Conservation (phyloP, 2,329 filamentous ascomycete species). For the Aspergillus pseudoterreus region DNA sequence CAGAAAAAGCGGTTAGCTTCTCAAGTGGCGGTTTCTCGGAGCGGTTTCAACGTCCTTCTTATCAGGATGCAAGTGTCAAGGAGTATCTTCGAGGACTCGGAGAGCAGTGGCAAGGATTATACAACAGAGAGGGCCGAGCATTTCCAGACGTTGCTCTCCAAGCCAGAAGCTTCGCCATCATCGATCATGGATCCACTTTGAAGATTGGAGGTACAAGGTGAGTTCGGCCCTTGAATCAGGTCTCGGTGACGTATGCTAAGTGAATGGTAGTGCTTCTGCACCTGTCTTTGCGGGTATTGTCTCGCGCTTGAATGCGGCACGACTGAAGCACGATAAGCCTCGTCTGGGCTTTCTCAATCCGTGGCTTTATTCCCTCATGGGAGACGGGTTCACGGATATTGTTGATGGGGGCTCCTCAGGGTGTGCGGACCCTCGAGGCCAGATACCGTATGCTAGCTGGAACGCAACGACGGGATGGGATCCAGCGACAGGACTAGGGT, state of each 20-base stretch:
- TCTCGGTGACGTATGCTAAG: not conserved
- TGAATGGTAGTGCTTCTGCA: constrained; percentile 48
- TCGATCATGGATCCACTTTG: constrained; percentile 33
- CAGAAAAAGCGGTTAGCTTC: constrained; percentile 54
- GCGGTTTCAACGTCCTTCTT: constrained; percentile 46
- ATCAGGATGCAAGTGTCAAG: constrained; percentile 44
- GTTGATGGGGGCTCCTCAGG: constrained; percentile 45
- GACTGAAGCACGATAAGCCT: constrained; percentile 52
- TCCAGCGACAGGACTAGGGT: constrained; percentile 44
- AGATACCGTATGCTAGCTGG: constrained; percentile 47
- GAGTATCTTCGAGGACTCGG: constrained; percentile 43
- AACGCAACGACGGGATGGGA: constrained; percentile 51
- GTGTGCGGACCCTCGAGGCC: constrained; percentile 39
- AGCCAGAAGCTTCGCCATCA: constrained; percentile 39
- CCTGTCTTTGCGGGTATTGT: constrained; percentile 63
- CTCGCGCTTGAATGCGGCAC: constrained; percentile 61
- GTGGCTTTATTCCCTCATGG: constrained; percentile 52
- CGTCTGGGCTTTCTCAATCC: constrained; percentile 60
- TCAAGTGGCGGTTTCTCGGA: constrained; percentile 50
- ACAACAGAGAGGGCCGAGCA: constrained; percentile 53
- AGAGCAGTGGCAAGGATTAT: constrained; percentile 43
- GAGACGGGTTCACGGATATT: constrained; percentile 48
- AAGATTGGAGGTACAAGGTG: constrained; percentile 48
- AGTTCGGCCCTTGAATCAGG: constrained; percentile 10
- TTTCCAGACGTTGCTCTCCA: constrained; percentile 63